Evolutionary conservation across 805 yeast genomes (phyloP), one percentile per base, ranked within the genome.

Genomic region (Saccharomycopsis selenospora): DNA sequence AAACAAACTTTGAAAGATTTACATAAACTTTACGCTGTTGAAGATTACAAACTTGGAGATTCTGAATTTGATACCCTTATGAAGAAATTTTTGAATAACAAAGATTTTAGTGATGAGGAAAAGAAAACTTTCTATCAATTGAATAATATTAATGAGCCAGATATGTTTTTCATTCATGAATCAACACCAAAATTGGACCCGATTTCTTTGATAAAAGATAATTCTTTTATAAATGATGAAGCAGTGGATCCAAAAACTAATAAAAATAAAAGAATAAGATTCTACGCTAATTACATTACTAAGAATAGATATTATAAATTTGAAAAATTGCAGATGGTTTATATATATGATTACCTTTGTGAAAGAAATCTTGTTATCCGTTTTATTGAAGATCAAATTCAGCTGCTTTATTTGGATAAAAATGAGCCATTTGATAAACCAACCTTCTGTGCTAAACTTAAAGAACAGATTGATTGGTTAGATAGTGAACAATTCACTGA

Each of bases 151-250:
- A 42, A 42, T 18, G 40, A 42, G 11, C 53, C 53, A n/a, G 23
- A 20, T 10, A 42, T 47, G 14, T 50, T 50, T 26, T 50, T 50
- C 26, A 47, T 50, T 33, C 53, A 50, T 27, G 53, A 50, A 33
- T 47, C 51, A 14, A 50, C 53, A 3, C 53, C 53, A 18, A 50
- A 50, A 30, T 30, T 50, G 13, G 53, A 50, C 30, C 53, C 53
- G 13, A 43, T 50, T 23, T 23, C 28, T 6, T 36, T 50, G 20
- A 47, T 50, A 10, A 36, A 47, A 17, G 48, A 50, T 24, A 36
- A 29, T 6, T 47, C 27, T 20, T 50, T 50, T 24, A 40, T 47
- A n/a, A 47, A 43, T 36, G 51, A 46, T 24, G 49, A 45, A n/a
- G 42, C 27, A 11, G 18, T 23, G 1, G 46, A 49, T 29, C 48